Evolutionary conservation across 2,329 filamentous ascomycete species (phyloP).

Genomic region (Proliferodiscus dingleyae): DNA sequence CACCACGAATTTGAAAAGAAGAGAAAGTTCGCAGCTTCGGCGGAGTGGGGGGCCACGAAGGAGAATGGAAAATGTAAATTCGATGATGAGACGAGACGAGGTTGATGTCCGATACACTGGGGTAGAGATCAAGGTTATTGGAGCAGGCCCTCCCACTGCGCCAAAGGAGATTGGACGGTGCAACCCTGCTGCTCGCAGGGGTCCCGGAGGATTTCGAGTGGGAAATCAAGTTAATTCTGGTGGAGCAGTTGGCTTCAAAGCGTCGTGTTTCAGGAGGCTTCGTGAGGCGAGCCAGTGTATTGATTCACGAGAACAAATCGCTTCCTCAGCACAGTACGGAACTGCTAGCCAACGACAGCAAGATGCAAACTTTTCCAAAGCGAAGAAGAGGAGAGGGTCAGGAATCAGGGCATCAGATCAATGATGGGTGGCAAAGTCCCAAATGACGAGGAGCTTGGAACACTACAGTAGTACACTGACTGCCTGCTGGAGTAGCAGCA

Average conservation of each 20-base stretch:
- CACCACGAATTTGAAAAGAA: conserved; percentile 3
- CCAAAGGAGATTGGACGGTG: conserved; percentile 14
- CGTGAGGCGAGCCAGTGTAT: not conserved
- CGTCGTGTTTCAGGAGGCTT: not conserved
- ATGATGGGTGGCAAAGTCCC: not conserved
- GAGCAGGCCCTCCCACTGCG: not conserved
- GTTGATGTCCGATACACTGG: conserved; percentile 13
- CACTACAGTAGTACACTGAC: not conserved
- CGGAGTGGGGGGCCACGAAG: conserved; percentile 1
- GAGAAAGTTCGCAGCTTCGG: conserved; percentile 6
- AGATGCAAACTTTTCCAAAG: too few relatives aligned
- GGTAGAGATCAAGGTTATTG: conserved; percentile 15
- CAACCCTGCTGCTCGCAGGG: conserved; percentile 5
- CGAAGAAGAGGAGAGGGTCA: too few relatives aligned
- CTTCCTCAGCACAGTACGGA: too few relatives aligned
- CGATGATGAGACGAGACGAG: conserved; percentile 22
- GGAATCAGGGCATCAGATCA: too few relatives aligned
- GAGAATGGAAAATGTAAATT: conserved; percentile 9
- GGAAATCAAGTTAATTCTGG: not conserved
- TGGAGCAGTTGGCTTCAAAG: not conserved
- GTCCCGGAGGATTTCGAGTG: not conserved
- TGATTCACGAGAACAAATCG: too few relatives aligned
- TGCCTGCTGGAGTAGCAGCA: not conserved
- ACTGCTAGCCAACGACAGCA: too few relatives aligned
- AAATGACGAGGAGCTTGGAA: not conserved